These are phyloP conservation scores for Nakazawaea wyomingensis DNA, from an alignment of 805 yeast genomes.

Conservation along the genomic window DNA sequence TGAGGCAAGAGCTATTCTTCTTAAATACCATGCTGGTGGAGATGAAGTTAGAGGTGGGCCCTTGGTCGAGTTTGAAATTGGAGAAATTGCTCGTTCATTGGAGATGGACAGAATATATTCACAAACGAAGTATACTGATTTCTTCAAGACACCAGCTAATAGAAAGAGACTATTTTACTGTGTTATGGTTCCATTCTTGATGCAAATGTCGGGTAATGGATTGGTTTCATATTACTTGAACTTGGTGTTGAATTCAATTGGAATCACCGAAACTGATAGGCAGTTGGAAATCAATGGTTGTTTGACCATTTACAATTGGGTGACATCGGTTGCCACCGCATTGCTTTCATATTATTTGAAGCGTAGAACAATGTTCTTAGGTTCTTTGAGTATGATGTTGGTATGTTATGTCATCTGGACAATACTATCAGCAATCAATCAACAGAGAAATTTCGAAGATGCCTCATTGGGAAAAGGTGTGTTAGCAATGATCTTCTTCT, in stretches of 20 bases:
- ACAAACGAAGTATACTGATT: slow-evolving; percentile 30
- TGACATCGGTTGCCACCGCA: slow-evolving; percentile 27
- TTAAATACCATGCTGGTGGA: slow-evolving; percentile 32
- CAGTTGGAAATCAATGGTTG: slow-evolving; percentile 49
- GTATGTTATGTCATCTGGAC: slow-evolving; percentile 38
- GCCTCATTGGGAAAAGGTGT: slow-evolving; percentile 40
- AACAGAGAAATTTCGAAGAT: slow-evolving; percentile 34
- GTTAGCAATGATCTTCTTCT: slow-evolving; percentile 46
- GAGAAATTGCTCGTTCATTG: slow-evolving; percentile 31
- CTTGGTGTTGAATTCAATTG: slow-evolving; percentile 48
- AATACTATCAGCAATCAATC: slow-evolving; percentile 40
- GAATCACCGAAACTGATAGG: slow-evolving; percentile 39
- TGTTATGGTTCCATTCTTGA: slow-evolving; percentile 25
- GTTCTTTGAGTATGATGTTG: slow-evolving; percentile 32
- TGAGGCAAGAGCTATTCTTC: slow-evolving; percentile 31
- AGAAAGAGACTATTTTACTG: slow-evolving; percentile 33
- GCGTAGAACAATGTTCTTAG: slow-evolving; percentile 33
- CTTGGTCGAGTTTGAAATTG: slow-evolving; percentile 30
- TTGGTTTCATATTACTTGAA: slow-evolving; percentile 41
- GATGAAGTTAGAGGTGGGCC: slow-evolving; percentile 22
- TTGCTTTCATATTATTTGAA: slow-evolving; percentile 24
- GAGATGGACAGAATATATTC: slow-evolving; percentile 30
- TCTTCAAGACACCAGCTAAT: slow-evolving; percentile 29
- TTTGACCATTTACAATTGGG: slow-evolving; percentile 42
- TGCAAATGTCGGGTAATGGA: slow-evolving; percentile 42